Conservation (phyloP, 352 stramenopile species). For the Globisporangium barbulae region DNA sequence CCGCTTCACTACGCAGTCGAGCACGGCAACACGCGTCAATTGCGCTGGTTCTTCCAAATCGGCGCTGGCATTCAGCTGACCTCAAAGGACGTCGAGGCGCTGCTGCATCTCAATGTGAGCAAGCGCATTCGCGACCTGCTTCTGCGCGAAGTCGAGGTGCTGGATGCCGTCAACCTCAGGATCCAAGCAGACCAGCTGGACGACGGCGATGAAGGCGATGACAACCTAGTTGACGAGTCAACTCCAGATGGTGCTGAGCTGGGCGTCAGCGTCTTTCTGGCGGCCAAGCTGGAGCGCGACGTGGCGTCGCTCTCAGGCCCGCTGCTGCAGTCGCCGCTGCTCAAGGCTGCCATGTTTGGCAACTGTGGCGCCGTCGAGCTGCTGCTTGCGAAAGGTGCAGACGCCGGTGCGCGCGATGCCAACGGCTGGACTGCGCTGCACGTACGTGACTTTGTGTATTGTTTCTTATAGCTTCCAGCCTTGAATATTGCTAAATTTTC, state of each 20-base stretch:
- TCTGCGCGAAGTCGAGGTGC: constrained; percentile 32
- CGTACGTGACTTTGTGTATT: constrained; percentile 21
- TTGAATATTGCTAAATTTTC: not conserved
- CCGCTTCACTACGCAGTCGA: constrained; percentile 52
- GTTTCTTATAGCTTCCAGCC: not conserved
- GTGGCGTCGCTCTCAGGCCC: constrained; percentile 18
- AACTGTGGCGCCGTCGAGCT: constrained; percentile 32
- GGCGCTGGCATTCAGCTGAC: constrained; percentile 20
- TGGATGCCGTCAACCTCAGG: constrained; percentile 29
- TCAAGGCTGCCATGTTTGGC: constrained; percentile 50
- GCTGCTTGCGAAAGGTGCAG: constrained; percentile 37
- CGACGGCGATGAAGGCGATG: not conserved
- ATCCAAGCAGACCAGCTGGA: not conserved
- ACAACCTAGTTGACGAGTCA: not conserved
- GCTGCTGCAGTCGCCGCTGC: constrained; percentile 34
- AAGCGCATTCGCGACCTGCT: constrained; percentile 29
- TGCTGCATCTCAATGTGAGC: constrained; percentile 27
- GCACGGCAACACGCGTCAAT: constrained; percentile 28
- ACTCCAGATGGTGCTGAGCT: constrained; percentile 8
- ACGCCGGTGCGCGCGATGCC: constrained; percentile 36
- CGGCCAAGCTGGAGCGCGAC: constrained; percentile 31
- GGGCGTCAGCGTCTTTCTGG: constrained; percentile 38
- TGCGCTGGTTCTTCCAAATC: constrained; percentile 38
- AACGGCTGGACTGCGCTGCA: constrained; percentile 65
- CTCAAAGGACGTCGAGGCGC: constrained; percentile 27